phyloP scores from a whole-genome alignment of 257 asterid species.

The Vinca minor region DNA sequence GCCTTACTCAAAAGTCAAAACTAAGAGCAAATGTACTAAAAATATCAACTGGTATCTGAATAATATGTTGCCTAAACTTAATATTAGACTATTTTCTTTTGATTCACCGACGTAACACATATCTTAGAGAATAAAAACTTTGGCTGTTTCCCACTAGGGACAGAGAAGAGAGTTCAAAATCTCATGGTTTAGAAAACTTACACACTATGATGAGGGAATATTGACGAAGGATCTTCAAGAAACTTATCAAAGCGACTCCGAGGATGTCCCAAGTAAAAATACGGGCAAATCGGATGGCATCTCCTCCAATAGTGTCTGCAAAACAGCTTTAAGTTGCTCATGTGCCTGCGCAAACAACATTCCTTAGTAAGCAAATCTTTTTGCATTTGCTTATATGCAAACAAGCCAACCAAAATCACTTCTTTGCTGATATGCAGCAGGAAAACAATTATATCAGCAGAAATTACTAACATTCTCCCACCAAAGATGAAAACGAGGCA shows the following conservation, averaged over 20 bases:
- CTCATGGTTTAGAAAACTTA: constrained; percentile 26
- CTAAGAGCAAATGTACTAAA: too few species aligned
- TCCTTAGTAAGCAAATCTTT: background rate
- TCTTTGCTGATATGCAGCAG: background rate
- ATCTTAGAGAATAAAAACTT: background rate
- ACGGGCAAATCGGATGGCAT: constrained; percentile 86
- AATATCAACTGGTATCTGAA: background rate
- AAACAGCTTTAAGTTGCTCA: constrained; percentile 86
- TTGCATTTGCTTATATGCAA: background rate
- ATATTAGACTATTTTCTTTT: too few species aligned
- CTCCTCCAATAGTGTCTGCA: constrained; percentile 77
- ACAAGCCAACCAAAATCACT: background rate
- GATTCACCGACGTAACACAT: too few species aligned
- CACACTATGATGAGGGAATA: constrained; percentile 65
- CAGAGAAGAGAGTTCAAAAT: constrained; percentile 3
- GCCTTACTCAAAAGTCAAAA: background rate
- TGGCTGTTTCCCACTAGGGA: background rate
- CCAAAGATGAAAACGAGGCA: constrained; percentile 93
- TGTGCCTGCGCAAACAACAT: constrained; percentile 56
- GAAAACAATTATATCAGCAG: constrained; percentile 1
- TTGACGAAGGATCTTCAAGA: constrained; percentile 49
- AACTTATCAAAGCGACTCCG: constrained; percentile 54
- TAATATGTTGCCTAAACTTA: background rate
- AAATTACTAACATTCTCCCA: constrained; percentile 89
- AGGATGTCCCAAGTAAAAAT: constrained; percentile 73